These are phyloP conservation scores for Neoboletus brunneissimus DNA, from an alignment of 768 basidiomycete species.

Conservation along the genomic window DNA sequence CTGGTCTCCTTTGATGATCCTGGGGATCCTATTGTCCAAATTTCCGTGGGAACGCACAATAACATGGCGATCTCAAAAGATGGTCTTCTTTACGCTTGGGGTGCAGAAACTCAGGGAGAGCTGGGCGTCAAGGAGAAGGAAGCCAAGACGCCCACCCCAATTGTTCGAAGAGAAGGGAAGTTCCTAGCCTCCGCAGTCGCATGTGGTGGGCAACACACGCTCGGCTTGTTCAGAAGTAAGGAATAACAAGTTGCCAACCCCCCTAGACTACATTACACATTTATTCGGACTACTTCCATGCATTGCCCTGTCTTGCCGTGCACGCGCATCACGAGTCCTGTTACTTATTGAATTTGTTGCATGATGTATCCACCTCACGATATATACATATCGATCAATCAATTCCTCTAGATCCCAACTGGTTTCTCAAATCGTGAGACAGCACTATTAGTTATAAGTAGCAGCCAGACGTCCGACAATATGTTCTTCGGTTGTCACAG, in stretches of 20 bases:
- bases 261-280: slow-evolving; percentile 13
- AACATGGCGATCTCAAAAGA: slow-evolving; percentile 66
- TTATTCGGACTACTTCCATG: slow-evolving; percentile 18
- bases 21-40: slow-evolving; percentile 60
- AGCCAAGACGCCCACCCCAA: slow-evolving; percentile 58
- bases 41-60: slow-evolving; percentile 70
- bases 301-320: slow-evolving; percentile 14
- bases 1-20: slow-evolving; percentile 61
- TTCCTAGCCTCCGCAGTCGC: slow-evolving; percentile 51
- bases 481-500: slow-evolving; percentile 72
- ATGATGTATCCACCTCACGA: slow-evolving; percentile 14
- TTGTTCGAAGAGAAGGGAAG: slow-evolving; percentile 70
- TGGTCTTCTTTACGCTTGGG: slow-evolving; percentile 75
- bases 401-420: slow-evolving; percentile 5
- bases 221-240: slow-evolving; percentile 71
- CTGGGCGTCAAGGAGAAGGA: slow-evolving; percentile 63
- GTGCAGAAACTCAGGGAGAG: slow-evolving; percentile 75
- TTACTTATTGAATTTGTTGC: slow-evolving; percentile 19
- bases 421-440: too few relatives aligned
- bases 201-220: slow-evolving; percentile 78
- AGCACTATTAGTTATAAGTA: slow-evolving; percentile 45
- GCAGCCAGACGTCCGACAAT: slow-evolving; percentile 67
- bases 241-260: slow-evolving; percentile 16
- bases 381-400: slow-evolving; percentile 12
- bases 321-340: slow-evolving; percentile 18